Percentiles rank a stretch among this genome's conserved stretches.
phyloP scores from a whole-genome alignment of 1,139 yeast species.

The Scheffersomyces titani region DNA sequence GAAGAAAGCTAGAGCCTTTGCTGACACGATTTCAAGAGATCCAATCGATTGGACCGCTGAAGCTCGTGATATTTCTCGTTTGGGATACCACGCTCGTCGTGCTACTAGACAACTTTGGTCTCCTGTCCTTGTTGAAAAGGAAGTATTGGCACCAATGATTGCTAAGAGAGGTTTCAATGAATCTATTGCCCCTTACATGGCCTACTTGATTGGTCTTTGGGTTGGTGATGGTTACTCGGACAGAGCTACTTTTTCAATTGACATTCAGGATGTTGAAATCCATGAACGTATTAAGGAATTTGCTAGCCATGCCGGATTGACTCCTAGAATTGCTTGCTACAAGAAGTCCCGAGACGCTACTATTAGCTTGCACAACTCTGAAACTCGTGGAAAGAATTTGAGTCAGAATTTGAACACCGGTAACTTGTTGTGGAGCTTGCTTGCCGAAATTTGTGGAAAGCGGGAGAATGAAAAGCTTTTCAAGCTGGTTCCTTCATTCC shows the following conservation, averaged over 20 bases:
- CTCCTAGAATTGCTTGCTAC: neutral
- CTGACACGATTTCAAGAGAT: constrained; percentile 10
- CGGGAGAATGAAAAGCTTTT: neutral
- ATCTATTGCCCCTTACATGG: constrained; percentile 19
- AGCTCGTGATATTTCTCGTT: constrained; percentile 25
- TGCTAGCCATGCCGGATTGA: constrained; percentile 13
- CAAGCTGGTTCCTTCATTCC: constrained; percentile 15
- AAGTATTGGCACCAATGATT: constrained; percentile 17
- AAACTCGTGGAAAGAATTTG: neutral
- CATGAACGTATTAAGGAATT: constrained; percentile 16
- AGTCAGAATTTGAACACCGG: constrained; percentile 2
- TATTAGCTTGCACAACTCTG: constrained; percentile 5
- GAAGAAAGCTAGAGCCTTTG: constrained; percentile 19
- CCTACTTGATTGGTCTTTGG: constrained; percentile 34
- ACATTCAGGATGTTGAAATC: constrained; percentile 16
- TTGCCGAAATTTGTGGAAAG: neutral
- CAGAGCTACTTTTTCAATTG: constrained; percentile 21
- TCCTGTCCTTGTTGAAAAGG: constrained; percentile 33
- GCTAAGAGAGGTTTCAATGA: constrained; percentile 12
- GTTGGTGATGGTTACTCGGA: constrained; percentile 18
- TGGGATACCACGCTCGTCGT: constrained; percentile 20
- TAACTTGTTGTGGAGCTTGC: constrained; percentile 6
- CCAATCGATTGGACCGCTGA: constrained; percentile 35
- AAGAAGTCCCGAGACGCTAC: neutral
- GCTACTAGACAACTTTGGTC: constrained; percentile 30